Evolutionary conservation across 768 basidiomycete genomes (phyloP), one percentile per base, ranked within the genome.

Genomic region (Auriculariales sp.): DNA sequence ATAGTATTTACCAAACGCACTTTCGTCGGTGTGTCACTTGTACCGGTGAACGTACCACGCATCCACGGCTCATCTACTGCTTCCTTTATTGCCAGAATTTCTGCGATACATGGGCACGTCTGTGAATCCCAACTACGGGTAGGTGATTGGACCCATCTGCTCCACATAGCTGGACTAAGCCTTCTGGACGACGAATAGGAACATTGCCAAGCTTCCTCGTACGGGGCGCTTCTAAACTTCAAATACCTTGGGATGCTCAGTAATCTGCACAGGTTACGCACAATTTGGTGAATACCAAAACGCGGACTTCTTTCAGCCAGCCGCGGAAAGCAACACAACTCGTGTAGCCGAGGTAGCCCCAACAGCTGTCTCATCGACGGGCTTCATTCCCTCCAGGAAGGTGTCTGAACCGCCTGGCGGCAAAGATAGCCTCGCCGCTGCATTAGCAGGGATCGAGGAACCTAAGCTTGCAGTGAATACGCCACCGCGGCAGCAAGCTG

Each of bases 1-100:
- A 83, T 88, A 53, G 77, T 88, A 27, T 87, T 88, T 60, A 87
- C 83, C 12, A 88, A 88, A 58, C 75, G 85, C 33, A 68, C 76
- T 35, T 66, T 88, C 54, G 69, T 86, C 48, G 84, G 87, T 55
- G 83, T 80, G 83, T 84, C 61, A 56, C 72, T 61, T 25, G 36
- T 47, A 22, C 19, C 19, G 11, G 35, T 31, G n/a, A 28, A 46
- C 29, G 27, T 22, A 35, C 24, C 3, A 14, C 28, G 27, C 19
- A 19, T 14, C 22, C 15, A 6, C 47, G 3, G 7, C 17, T 34
- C 17, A 32, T 28, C 29, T 19, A 27, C 27, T 46, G 19, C 27
- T 29, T 29, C 46, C 22, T n/a, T 34, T 47, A 39, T 49, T 36
- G 44, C 44, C 59, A 86, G 83, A 62, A 25, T 44, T 44, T 25